Evolutionary conservation across 768 basidiomycete species (phyloP), one percentile per base, ranked within the genome.

Genomic region (Termitomyces bulborhizus): DNA sequence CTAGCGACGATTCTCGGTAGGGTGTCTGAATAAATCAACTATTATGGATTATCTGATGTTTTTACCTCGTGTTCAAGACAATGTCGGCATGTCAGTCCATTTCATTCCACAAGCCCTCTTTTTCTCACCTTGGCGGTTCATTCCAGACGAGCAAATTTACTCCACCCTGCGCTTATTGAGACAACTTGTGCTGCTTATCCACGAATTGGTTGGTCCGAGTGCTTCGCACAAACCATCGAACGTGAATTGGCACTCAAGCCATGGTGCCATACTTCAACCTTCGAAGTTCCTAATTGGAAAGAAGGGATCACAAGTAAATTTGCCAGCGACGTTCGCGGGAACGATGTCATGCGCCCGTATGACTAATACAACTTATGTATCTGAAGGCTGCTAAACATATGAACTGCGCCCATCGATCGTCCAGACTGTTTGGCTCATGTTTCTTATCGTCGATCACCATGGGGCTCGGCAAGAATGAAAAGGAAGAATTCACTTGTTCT

Each of bases 241-340:
- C 69, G 69, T 56, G 78, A 81, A 63, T 65, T 78, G 39, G 32
- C 62, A 29, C 64, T 74, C 46, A 79, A 80, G 60, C 77, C 76
- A 31, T 80, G 77, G 78, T 78, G 75, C 64, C 76, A 79, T 64
- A 71, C 71, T n/a, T 64, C 74, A 34, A 70, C 74, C 32, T 80
- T 79, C 57, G 79, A 79, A 59, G 60, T 70, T 5, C 73, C 78
- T 8, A 66, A 66, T 58, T 79, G 76, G 77, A 70, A 63, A 60
- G 60, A 65, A 47, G 77, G 77, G 15, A 67, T 69, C n/a, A 60
- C 60, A 49, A 78, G 78, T 59, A 73, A 74, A 52, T 80, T 80
- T 60, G 76, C 76, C 31, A 72, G 71, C 41, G 76, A 77, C 56
- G 76, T 80, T 52, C 67, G 72, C 46, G 69, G 68, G 31, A 79